Evolutionary conservation across 345 rosid species (phyloP), one percentile per base, ranked within the genome.

Genomic region (Microcos paniculata): DNA sequence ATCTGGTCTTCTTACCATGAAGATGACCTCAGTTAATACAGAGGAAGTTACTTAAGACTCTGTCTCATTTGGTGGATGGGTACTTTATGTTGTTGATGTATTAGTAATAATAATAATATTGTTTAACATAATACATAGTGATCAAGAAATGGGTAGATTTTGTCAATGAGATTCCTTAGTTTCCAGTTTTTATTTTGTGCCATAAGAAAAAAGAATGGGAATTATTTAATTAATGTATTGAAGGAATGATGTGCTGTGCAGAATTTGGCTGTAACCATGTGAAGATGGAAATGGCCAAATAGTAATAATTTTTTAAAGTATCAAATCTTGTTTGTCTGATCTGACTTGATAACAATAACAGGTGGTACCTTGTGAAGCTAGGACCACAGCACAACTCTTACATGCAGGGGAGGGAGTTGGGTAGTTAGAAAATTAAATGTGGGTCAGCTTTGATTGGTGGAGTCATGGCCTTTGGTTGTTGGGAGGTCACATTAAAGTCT

Each of bases 321-420:
- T 26, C 15, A 67, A 67, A 67, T 67, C 53, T 65, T 63, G 35
- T 35, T n/a, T n/a, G n/a, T n/a, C n/a, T n/a, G 40, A 35, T 35
- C 40, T 35, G 40, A 35, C 40, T 35, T 35, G n/a, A 35, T 35
- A 35, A 3, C 6, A 35, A 35, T 35, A 35, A 35, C 15, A 16
- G 15, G 15, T n/a, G 1, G 10, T 55, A 55, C 9, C 15, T 9
- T 21, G 8, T 3, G 45, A 24, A 56, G 13, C 9, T 55, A 10
- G 61, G 31, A 11, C 31, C 31, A 56, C 31, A 9, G n/a, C 40
- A 35, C 40, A 42, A 24, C 30, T 56, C 8, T 15, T 42, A 42
- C 45, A 42, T 42, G 45, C 45, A 42, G 45, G 45, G 45, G 45
- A 42, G 45, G 45, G 45, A 42, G 45, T 9, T 5, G 45, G 6